These are phyloP conservation scores for Colletotrichum endophyticum DNA, from an alignment of 2,329 filamentous ascomycete species.

Conservation along the genomic window DNA sequence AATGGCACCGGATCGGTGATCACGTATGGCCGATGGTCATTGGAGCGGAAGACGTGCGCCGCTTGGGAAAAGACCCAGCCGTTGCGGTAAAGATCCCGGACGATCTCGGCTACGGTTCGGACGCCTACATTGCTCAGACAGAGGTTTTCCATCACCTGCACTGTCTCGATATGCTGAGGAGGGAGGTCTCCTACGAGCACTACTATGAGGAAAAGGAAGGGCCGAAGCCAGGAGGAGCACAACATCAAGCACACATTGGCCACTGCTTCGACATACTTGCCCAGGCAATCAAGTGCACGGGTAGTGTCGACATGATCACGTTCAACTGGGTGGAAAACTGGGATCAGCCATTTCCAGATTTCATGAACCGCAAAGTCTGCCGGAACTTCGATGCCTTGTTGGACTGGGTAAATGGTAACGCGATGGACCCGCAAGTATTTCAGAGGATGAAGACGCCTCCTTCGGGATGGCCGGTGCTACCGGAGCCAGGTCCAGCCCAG, in stretches of 20 bases:
- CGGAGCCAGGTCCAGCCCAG: neutral
- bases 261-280: constrained; percentile 33
- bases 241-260: constrained; percentile 28
- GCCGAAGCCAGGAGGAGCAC: neutral
- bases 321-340: constrained; percentile 35
- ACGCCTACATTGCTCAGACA: constrained; percentile 36
- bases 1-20: constrained; percentile 2
- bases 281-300: constrained; percentile 34
- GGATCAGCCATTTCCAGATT: constrained; percentile 33
- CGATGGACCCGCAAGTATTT: neutral
- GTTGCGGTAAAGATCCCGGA: constrained; percentile 28
- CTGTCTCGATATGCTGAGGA: constrained; percentile 38
- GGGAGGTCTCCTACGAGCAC: constrained; percentile 2
- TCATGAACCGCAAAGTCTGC: constrained; percentile 34
- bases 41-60: neutral
- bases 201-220: neutral
- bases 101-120: constrained; percentile 31
- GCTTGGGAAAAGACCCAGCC: constrained; percentile 33
- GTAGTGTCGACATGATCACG: constrained; percentile 34
- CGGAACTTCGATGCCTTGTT: constrained; percentile 28
- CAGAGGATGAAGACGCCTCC: neutral
- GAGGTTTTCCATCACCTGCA: constrained; percentile 43
- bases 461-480: neutral
- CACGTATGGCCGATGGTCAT: constrained; percentile 2
- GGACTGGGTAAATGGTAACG: constrained; percentile 18